phyloP scores from a whole-genome alignment of 2,329 filamentous ascomycete genomes.

The Monilinia aucupariae region DNA sequence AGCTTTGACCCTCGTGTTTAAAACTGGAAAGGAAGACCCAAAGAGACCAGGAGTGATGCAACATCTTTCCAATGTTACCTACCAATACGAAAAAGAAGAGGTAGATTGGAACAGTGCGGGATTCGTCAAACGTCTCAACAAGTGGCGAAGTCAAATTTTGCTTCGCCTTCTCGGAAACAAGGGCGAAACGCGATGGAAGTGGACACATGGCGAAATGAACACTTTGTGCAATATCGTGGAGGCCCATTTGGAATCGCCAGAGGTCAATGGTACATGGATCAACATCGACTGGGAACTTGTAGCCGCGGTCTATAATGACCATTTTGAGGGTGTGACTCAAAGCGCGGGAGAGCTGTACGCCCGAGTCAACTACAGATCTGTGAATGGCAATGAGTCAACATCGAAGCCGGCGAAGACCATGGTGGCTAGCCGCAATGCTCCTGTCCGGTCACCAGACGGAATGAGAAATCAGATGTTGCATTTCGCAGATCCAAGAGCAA shows the following conservation, averaged over 20 bases:
- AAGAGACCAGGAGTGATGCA: not conserved
- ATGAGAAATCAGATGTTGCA: not conserved
- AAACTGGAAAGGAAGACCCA: not conserved
- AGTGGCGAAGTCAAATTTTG: constrained; percentile 3
- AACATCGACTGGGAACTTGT: not conserved
- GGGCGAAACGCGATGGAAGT: not conserved
- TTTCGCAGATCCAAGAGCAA: not conserved
- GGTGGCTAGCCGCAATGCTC: not conserved
- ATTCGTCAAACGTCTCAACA: not conserved
- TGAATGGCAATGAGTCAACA: not conserved
- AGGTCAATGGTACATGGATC: not conserved
- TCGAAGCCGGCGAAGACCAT: not conserved
- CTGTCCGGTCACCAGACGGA: not conserved
- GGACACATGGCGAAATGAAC: not conserved
- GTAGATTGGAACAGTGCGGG: not conserved
- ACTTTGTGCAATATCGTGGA: not conserved
- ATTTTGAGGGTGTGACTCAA: not conserved
- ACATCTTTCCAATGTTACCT: not conserved
- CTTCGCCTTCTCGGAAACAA: not conserved
- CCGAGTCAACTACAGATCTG: not conserved
- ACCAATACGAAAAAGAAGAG: not conserved
- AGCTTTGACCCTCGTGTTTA: not conserved
- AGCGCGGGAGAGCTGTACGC: not conserved
- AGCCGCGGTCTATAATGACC: not conserved
- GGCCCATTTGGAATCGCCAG: not conserved